A percentile compares a stretch with the other conserved stretches of the same genome.
phyloP scores from a whole-genome alignment of 805 yeast genomes.

The Candida sphagnicola region DNA sequence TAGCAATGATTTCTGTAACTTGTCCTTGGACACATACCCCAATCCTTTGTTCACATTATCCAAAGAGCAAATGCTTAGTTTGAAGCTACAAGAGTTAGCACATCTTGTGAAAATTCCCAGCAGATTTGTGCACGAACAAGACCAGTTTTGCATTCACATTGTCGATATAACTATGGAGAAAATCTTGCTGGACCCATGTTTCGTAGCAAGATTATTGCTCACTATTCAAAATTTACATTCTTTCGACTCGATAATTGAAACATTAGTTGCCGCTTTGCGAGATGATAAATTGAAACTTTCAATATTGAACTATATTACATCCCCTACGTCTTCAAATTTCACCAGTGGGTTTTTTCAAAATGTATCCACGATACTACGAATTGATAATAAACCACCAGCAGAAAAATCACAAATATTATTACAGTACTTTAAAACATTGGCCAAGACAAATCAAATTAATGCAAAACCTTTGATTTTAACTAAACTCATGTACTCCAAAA shows the following conservation, averaged over 20 bases:
- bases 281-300: conserved; percentile 21
- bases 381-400: conserved; percentile 9
- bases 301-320: conserved; percentile 21
- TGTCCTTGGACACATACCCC: conserved; percentile 22
- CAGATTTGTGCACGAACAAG: conserved; percentile 19
- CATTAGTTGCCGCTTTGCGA: conserved; percentile 14
- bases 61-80: conserved; percentile 19
- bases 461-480: conserved; percentile 17
- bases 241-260: conserved; percentile 7
- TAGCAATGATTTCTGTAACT: neutral
- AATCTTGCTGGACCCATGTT: conserved; percentile 22
- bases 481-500: conserved; percentile 11
- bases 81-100: conserved; percentile 18
- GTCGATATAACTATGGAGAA: conserved; percentile 26
- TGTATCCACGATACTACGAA: conserved; percentile 11
- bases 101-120: conserved; percentile 25
- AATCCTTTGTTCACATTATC: conserved; percentile 32
- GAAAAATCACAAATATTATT: conserved; percentile 17
- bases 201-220: conserved; percentile 16
- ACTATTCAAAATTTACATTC: conserved; percentile 9
- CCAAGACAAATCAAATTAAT: conserved; percentile 19
- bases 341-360: conserved; percentile 15
- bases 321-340: conserved; percentile 16
- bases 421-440: conserved; percentile 23
- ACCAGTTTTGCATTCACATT: conserved; percentile 24